Conservation (phyloP, 2,329 filamentous ascomycete species). For the Gaeumannomyces sp. region DNA sequence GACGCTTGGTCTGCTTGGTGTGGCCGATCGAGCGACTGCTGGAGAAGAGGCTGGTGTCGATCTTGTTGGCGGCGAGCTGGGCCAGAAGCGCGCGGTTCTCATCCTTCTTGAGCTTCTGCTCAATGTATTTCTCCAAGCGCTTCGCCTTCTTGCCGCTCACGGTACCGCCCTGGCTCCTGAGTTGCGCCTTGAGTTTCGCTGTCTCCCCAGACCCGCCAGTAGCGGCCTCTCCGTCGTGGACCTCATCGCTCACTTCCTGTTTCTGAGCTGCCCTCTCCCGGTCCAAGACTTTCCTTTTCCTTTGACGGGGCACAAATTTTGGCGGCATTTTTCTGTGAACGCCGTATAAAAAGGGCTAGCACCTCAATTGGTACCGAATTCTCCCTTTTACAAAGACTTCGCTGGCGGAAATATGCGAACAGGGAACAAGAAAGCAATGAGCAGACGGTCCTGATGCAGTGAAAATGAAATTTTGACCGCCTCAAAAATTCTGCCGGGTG, state of each 20-base stretch:
- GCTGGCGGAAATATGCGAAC: not conserved
- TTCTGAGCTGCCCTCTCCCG: constrained; percentile 42
- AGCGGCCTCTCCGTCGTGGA: constrained; percentile 29
- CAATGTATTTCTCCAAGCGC: constrained; percentile 63
- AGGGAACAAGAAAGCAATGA: not conserved
- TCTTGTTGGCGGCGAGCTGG: constrained; percentile 70
- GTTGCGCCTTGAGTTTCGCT: constrained; percentile 41
- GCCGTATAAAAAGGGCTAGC: not conserved
- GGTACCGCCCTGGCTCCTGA: constrained; percentile 47
- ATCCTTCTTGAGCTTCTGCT: constrained; percentile 90
- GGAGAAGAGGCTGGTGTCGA: constrained; percentile 75
- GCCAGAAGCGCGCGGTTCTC: constrained; percentile 80
- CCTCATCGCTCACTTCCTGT: constrained; percentile 34
- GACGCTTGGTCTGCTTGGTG: constrained; percentile 63
- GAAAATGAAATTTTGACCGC: constrained; percentile 19
- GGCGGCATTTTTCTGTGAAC: constrained; percentile 2
- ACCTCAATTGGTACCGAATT: not conserved
- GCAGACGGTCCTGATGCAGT: not conserved
- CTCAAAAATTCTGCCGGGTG: constrained; percentile 13
- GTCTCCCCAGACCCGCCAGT: constrained; percentile 23
- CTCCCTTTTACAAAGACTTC: not conserved
- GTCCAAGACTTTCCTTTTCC: constrained; percentile 64
- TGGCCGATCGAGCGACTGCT: constrained; percentile 75
- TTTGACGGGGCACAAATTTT: constrained; percentile 56
- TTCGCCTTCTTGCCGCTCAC: constrained; percentile 61